A percentile compares a stretch with the other conserved stretches of the same genome.
Conservation (phyloP, 2,329 filamentous ascomycete genomes). For the Magnaporthales sp. region DNA sequence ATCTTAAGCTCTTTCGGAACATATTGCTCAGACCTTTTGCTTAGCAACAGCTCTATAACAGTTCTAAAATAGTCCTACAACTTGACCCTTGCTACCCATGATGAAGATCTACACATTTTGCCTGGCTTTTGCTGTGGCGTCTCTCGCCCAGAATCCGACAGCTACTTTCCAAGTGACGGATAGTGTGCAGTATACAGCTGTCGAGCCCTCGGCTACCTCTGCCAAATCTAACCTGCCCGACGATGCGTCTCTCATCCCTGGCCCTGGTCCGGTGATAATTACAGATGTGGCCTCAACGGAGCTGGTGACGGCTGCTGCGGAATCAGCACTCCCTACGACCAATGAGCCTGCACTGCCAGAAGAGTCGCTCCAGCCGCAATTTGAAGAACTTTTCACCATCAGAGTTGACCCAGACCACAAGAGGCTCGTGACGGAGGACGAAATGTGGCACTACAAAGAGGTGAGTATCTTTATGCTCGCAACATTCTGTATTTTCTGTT, state of each 20-base stretch:
- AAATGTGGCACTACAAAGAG: conserved; percentile 85
- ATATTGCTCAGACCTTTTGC: neutral
- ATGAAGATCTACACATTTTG: neutral
- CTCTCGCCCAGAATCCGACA: neutral
- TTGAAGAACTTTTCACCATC: conserved; percentile 49
- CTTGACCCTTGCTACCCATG: neutral
- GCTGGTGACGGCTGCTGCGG: neutral
- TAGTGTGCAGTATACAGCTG: neutral
- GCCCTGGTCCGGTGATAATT: neutral
- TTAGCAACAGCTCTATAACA: conserved; percentile 1
- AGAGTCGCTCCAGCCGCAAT: neutral
- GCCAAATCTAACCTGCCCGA: neutral
- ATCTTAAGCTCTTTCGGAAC: neutral
- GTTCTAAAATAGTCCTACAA: neutral
- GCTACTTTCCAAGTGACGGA: neutral
- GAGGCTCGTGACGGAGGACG: conserved; percentile 81
- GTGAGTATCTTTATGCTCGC: conserved; percentile 43
- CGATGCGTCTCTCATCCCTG: neutral
- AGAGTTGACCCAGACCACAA: conserved; percentile 76
- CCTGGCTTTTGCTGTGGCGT: neutral
- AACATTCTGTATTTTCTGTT: neutral
- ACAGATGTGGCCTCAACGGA: neutral
- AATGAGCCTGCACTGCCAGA: neutral
- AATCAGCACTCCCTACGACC: neutral
- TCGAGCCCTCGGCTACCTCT: neutral